These are phyloP conservation scores for Boletus huronensis DNA, from an alignment of 768 basidiomycete genomes.

Conservation along the genomic window DNA sequence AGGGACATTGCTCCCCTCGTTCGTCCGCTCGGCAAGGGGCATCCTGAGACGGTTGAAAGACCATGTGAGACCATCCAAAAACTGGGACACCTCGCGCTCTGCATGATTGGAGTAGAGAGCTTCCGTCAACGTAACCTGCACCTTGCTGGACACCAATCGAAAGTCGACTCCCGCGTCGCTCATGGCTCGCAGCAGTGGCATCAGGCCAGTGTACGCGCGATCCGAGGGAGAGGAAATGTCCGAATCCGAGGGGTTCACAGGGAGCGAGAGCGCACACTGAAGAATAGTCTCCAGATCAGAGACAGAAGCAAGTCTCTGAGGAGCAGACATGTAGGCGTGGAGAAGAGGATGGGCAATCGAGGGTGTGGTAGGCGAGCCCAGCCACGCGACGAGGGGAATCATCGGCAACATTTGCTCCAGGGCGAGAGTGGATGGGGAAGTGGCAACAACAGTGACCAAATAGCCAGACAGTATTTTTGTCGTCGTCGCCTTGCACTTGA, in stretches of 20 bases:
- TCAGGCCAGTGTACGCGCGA: constrained; percentile 39
- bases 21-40: constrained; percentile 16
- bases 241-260: constrained; percentile 14
- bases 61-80: constrained; percentile 19
- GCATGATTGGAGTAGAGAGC: constrained; percentile 20
- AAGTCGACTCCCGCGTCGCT: constrained; percentile 32
- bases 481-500: constrained; percentile 13
- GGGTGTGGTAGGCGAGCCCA: constrained; percentile 33
- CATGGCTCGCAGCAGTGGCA: constrained; percentile 43
- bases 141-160: constrained; percentile 19
- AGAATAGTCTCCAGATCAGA: constrained; percentile 47
- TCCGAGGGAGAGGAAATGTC: constrained; percentile 12
- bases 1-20: constrained; percentile 1
- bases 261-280: constrained; percentile 35
- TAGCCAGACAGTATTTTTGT: constrained; percentile 20
- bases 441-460: constrained; percentile 9
- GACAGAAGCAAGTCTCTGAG: constrained; percentile 27
- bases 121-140: constrained; percentile 19
- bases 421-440: neutral
- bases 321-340: constrained; percentile 44
- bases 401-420: constrained; percentile 10
- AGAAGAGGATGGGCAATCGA: constrained; percentile 40
- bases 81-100: constrained; percentile 21
- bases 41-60: constrained; percentile 22
- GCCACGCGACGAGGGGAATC: constrained; percentile 31